Evolutionary conservation across 2,329 filamentous ascomycete species (phyloP).

Genomic region (Calonectria crousiana): DNA sequence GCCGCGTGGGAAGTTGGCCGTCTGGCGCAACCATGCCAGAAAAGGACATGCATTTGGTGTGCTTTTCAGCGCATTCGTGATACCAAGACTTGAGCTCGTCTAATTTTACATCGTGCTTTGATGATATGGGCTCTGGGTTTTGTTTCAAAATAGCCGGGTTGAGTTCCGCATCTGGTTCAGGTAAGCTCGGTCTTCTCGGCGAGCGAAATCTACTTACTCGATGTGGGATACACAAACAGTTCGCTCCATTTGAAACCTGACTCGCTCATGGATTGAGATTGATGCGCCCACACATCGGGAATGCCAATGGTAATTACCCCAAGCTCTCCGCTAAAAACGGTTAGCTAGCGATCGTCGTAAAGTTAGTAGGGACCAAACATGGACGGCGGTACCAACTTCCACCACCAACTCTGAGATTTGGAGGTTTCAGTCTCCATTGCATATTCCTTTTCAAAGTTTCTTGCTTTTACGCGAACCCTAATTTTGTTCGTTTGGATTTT

Average conservation of each 20-base stretch:
- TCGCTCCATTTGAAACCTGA: background rate
- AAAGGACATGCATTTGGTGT: conserved; percentile 16
- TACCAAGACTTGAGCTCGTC: background rate
- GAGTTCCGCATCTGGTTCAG: background rate
- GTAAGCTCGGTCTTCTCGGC: background rate
- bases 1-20: conserved; percentile 11
- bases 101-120: conserved; percentile 12
- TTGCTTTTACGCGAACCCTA: background rate
- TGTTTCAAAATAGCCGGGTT: background rate
- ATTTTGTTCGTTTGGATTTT: background rate
- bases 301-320: background rate
- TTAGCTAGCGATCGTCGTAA: background rate
- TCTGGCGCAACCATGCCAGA: conserved; percentile 13
- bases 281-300: background rate
- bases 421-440: background rate
- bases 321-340: background rate
- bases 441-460: conserved; percentile 6
- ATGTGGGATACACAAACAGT: conserved; percentile 24
- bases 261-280: background rate
- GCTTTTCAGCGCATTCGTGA: conserved; percentile 1
- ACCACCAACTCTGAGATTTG: background rate
- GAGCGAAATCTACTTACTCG: conserved; percentile 9
- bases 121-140: conserved; percentile 8
- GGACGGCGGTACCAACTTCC: background rate
- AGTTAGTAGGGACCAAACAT: background rate